Evolutionary conservation across 202 grass and related monocot genomes (phyloP).

Genomic region (Saccharum hybrid): DNA sequence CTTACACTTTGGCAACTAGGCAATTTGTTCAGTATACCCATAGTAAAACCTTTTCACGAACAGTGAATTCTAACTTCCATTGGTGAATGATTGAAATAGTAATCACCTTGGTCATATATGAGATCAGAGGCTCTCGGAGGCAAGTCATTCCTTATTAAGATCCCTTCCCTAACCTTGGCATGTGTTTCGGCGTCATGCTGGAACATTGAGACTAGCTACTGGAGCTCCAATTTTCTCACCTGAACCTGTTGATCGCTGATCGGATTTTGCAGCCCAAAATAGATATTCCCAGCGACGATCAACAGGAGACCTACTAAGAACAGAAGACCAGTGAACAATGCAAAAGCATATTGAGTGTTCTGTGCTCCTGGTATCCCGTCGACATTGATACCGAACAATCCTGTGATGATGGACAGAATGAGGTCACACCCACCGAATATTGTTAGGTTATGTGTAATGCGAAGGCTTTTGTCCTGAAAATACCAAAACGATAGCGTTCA

Average conservation of each 20-base stretch:
- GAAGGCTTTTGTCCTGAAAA: conserved; percentile 69
- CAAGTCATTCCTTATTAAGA: conserved; percentile 46
- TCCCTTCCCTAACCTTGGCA: conserved; percentile 62
- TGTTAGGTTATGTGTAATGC: conserved; percentile 65
- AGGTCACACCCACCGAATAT: conserved; percentile 71
- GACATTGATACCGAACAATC: conserved; percentile 78
- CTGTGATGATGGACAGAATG: conserved; percentile 71
- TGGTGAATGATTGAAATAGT: conserved; percentile 34
- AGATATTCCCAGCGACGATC: conserved; percentile 53
- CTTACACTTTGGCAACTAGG: background rate
- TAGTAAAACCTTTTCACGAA: background rate
- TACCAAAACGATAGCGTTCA: background rate
- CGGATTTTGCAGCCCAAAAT: conserved; percentile 66
- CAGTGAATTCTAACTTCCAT: background rate
- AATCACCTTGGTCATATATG: conserved; percentile 50
- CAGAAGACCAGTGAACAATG: conserved; percentile 60
- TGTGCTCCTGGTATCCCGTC: conserved; percentile 73
- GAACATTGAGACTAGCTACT: conserved; percentile 73
- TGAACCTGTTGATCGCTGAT: conserved; percentile 67
- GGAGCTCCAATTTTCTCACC: conserved; percentile 70
- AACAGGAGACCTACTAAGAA: conserved; percentile 52
- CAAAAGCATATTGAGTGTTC: conserved; percentile 65
- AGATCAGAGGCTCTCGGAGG: conserved; percentile 52
- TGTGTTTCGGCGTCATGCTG: conserved; percentile 71
- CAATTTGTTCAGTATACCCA: background rate